Evolutionary conservation across 1,284 basidiomycete species (phyloP), one percentile per base, ranked within the genome.

Genomic region (Pseudozyma thailandica): DNA sequence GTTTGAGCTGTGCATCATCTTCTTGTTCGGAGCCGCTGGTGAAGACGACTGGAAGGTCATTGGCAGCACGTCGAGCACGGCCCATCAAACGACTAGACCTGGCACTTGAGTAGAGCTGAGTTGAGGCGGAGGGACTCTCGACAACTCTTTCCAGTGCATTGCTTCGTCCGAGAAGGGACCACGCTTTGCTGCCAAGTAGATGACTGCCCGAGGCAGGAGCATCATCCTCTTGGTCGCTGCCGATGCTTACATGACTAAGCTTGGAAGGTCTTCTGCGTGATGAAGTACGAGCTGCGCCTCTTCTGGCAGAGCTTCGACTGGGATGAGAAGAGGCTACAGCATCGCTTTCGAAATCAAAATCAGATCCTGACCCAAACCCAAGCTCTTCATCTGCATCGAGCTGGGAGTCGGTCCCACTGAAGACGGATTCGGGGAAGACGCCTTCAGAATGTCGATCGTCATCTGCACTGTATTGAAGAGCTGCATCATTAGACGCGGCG

Each of bases 341-440:
- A 46, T 72, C 69, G 47, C 62, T 66, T 13, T 65, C 68, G 35
- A 65, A 65, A 31, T 72, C 69, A 37, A 72, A 72, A 27, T 72
- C 69, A 37, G 69, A 72, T 25, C 69, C 69, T 7, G 69, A 72
- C 20, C 62, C 69, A 30, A 72, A 72, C 28, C 58, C 69, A 13
- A 72, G 49, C 52, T 72, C 69, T 47, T 66, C 69, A 25, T 72
- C 69, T 9, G 62, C 69, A 56, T 72, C 69, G 50, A 58, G 45
- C 23, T 65, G 61, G 12, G 58, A 61, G 12, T 72, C 69, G 21
- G 69, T 65, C 25, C 54, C 59, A 21, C 62, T 66, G 39, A 62
- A 59, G 7, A 59, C 55, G 2, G 58, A 66, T 21, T 65, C 62
- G 44, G 55, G 62, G 20, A 62, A 72, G 21, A 62, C 33, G 12